Conservation (phyloP, 768 basidiomycete genomes). For the Postia placenta region DNA sequence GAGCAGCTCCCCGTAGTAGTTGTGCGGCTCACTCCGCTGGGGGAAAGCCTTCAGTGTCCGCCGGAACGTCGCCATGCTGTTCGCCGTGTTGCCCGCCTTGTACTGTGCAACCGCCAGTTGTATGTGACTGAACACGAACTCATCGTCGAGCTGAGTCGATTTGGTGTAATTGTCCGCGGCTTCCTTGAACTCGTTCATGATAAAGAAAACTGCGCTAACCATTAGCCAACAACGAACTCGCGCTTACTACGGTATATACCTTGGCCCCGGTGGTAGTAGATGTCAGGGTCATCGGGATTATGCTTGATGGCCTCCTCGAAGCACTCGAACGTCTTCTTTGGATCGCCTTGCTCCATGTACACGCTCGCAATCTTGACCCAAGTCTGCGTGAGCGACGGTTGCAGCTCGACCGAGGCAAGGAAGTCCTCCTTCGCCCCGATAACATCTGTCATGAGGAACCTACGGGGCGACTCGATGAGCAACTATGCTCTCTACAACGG, state of each 20-base stretch:
- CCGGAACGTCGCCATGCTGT: constrained; percentile 89
- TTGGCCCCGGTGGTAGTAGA: constrained; percentile 98
- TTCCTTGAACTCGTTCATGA: constrained; percentile 81
- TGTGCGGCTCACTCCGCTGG: constrained; percentile 79
- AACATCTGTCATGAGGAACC: constrained; percentile 86
- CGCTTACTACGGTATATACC: too few species aligned
- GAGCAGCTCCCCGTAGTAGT: constrained; percentile 95
- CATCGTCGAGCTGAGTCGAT: constrained; percentile 79
- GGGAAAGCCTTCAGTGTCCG: constrained; percentile 82
- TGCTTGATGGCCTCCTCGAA: constrained; percentile 86
- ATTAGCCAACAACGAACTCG: neutral
- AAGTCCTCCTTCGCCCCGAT: constrained; percentile 79
- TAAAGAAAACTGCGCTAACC: constrained; percentile 69
- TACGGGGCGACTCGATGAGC: constrained; percentile 21
- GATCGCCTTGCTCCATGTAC: constrained; percentile 90
- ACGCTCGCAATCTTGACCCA: constrained; percentile 97
- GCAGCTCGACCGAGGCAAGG: constrained; percentile 63
- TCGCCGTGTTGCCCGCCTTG: constrained; percentile 72
- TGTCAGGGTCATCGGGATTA: constrained; percentile 84
- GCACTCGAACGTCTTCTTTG: constrained; percentile 76
- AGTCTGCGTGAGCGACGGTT: constrained; percentile 72
- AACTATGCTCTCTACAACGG: neutral
- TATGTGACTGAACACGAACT: constrained; percentile 95
- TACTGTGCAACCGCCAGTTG: constrained; percentile 97
- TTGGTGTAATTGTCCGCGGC: constrained; percentile 90